A percentile compares a stretch with the other conserved stretches of the same genome.
Conservation (phyloP, 768 basidiomycete species). For the Cystofilobasidium bisporidii region DNA sequence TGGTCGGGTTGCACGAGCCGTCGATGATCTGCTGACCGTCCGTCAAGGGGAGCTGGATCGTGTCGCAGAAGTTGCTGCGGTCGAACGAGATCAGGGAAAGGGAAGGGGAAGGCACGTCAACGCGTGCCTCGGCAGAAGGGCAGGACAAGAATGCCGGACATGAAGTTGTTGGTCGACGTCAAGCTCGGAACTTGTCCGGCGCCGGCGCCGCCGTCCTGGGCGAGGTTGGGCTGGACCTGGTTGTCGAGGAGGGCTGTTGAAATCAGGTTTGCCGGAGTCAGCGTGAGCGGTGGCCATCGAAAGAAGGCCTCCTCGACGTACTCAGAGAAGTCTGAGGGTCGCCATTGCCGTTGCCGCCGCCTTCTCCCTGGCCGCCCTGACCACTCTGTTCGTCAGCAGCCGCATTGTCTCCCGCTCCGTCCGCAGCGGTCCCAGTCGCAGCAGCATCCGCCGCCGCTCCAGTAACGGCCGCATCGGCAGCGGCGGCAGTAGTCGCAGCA, state of each 20-base stretch:
- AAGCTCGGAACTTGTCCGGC: constrained; percentile 49
- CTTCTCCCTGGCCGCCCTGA: neutral
- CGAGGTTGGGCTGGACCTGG: constrained; percentile 48
- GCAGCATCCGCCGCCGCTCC: neutral
- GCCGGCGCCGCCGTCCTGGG: constrained; percentile 44
- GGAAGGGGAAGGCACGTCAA: no score
- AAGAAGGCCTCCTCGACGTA: constrained; percentile 5
- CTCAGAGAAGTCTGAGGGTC: constrained; percentile 45
- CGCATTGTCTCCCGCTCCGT: no score
- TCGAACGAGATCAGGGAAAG: no score
- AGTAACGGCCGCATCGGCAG: neutral
- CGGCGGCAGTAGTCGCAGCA: neutral
- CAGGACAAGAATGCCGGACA: constrained; percentile 29
- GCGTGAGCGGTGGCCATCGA: no score
- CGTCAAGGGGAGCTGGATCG: constrained; percentile 47
- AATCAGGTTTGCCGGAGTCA: no score
- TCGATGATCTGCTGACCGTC: constrained; percentile 45
- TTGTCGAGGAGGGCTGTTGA: constrained; percentile 45
- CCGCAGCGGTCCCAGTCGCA: neutral
- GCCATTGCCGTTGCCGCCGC: constrained; percentile 17
- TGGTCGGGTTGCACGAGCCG: constrained; percentile 49
- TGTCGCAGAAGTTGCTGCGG: constrained; percentile 49
- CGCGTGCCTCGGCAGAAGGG: no score
- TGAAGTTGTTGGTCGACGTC: constrained; percentile 54
- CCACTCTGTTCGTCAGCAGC: no score